A percentile compares a stretch with the other conserved stretches of the same genome.
phyloP scores from a whole-genome alignment of 306 rosid genomes.

The Comarum palustre region DNA sequence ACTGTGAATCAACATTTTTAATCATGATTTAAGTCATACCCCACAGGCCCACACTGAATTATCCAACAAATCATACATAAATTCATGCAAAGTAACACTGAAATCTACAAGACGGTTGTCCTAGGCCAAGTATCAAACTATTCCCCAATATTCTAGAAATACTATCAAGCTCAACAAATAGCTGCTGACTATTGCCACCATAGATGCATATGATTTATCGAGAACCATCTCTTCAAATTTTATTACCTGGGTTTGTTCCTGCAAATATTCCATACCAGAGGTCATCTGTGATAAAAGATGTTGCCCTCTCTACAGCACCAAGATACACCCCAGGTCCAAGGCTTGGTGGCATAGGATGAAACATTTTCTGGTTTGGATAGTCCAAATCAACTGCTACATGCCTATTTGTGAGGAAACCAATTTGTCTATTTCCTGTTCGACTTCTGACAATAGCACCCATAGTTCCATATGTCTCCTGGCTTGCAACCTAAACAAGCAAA shows the following conservation, averaged over 20 bases:
- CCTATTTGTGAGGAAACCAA: constrained; percentile 95
- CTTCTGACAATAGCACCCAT: constrained; percentile 96
- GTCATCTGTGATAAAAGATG: constrained; percentile 94
- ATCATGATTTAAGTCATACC: background rate
- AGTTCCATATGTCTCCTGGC: constrained; percentile 96
- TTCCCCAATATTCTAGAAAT: background rate
- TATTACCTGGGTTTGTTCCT: constrained; percentile 96
- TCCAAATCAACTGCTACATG: constrained; percentile 99
- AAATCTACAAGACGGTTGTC: background rate
- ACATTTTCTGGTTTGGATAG: constrained; percentile 98
- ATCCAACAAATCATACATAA: background rate
- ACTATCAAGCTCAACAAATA: background rate
- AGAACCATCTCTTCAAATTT: constrained; percentile 22
- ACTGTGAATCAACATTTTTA: background rate
- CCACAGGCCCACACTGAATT: background rate
- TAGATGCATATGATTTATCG: constrained; percentile 7
- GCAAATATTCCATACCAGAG: constrained; percentile 98
- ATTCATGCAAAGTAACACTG: background rate
- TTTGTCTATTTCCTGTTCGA: constrained; percentile 80
- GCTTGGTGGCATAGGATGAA: constrained; percentile 98
- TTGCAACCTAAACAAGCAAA: constrained; percentile 72
- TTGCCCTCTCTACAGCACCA: constrained; percentile 99
- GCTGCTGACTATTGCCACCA: background rate
- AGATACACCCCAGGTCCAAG: constrained; percentile 98
- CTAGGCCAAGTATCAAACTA: background rate